Evolutionary conservation across 2,329 filamentous ascomycete species (phyloP), one percentile per base, ranked within the genome.

Genomic region (Cytospora piceae): DNA sequence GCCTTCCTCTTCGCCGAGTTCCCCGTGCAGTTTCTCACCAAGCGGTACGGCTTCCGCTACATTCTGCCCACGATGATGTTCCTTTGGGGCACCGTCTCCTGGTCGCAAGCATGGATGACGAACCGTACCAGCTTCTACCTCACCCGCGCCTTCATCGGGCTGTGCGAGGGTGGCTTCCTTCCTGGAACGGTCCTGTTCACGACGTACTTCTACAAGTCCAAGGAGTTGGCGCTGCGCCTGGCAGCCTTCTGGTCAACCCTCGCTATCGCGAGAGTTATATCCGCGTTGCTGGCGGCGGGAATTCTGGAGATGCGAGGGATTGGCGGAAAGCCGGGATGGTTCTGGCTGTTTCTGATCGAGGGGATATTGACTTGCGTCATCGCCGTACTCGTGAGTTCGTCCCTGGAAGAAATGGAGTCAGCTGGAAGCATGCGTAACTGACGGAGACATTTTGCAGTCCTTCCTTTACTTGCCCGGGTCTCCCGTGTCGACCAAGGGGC

Each of bases 181-280:
- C 85, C 85, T 2, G 84, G 82, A 69, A 84, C 83, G 14, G 85
- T 90, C 58, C 78, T 90, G 1, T 91, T 90, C 73, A 80, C 90
- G 1, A 87, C 85, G 2, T 92, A 92, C 74, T 93, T 90, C 76
- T 93, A 91, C 78, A 92, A 84, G 4, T 85, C 85, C 1, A 82
- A 81, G 61, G 90, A 93, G 72, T 77, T 93, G 0, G 87, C 89
- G 0, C 82, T 85, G 37, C 84, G 90, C 0, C 79, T 93, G 12
- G 86, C 87, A 53, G 88, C 82, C 71, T 92, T 92, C 75, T 93
- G 90, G 90, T 80, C 79, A 0, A 81, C 80, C 2, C 75, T 82
- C 31, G 82, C 74, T 71, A 24, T 79, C 74, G 69, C 79, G 70
- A 58, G 77, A 63, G 76, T 82, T 49, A 78, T 81, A 39, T 81